Percentiles rank a stretch among this genome's conserved stretches.
These are phyloP conservation scores for Stereocaulon alpinum DNA, from an alignment of 495 filamentous ascomycete species.

Conservation along the genomic window DNA sequence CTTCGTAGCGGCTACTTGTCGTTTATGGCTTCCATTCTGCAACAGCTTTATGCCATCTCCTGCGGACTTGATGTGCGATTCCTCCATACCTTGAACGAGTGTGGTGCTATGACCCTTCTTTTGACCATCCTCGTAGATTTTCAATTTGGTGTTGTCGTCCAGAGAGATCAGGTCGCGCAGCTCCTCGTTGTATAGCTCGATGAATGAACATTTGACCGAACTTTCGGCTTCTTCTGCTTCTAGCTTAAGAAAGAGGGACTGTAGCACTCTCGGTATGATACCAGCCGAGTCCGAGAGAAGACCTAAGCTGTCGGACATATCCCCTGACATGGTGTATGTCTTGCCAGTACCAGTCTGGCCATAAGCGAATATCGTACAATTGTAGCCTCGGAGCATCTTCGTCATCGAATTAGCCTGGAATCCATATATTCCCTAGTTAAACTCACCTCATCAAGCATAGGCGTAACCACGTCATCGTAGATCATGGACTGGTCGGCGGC, in stretches of 20 bases:
- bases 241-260: conserved; percentile 75
- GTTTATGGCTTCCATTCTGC: conserved; percentile 81
- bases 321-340: conserved; percentile 98
- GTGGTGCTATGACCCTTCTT: conserved; percentile 71
- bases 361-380: conserved; percentile 98
- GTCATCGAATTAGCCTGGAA: not conserved
- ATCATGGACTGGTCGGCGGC: conserved; percentile 88
- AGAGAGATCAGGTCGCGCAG: conserved; percentile 73
- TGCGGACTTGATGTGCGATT: conserved; percentile 79
- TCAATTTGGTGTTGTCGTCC: conserved; percentile 77
- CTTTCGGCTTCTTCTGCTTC: conserved; percentile 69
- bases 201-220: conserved; percentile 95
- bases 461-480: conserved; percentile 87
- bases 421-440: not conserved
- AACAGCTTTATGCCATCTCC: conserved; percentile 76
- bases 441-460: conserved; percentile 79
- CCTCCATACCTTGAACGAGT: conserved; percentile 94
- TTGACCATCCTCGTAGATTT: conserved; percentile 86
- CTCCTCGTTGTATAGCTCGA: conserved; percentile 97
- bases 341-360: conserved; percentile 97
- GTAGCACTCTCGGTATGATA: conserved; percentile 82
- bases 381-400: conserved; percentile 91
- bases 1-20: conserved; percentile 94
- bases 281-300: conserved; percentile 83
- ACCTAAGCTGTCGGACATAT: conserved; percentile 79